Percentiles rank a stretch among this genome's conserved stretches.
phyloP scores from a whole-genome alignment of 2,329 filamentous ascomycete species.

The Amauroascus verrucosus region DNA sequence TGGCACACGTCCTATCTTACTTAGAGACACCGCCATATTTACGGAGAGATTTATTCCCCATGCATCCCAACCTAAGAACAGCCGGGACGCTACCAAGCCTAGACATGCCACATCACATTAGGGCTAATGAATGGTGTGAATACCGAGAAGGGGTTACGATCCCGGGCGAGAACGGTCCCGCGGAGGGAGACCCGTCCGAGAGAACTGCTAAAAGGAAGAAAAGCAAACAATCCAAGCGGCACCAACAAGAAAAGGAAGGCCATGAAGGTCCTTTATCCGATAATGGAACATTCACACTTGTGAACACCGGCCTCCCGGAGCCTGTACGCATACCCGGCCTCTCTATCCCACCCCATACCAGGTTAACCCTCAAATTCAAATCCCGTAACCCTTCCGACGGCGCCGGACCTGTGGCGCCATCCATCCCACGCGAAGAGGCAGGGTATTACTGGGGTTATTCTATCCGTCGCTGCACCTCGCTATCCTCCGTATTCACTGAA shows the following conservation, averaged over 20 bases:
- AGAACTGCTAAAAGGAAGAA: slow-evolving; percentile 14
- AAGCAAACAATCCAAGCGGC: slow-evolving; percentile 33
- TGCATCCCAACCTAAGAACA: slow-evolving; percentile 65
- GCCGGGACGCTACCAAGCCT: slow-evolving; percentile 65
- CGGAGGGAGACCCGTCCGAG: slow-evolving; percentile 21
- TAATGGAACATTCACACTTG: slow-evolving; percentile 26
- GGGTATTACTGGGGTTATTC: slow-evolving; percentile 84
- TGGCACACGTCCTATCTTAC: slow-evolving; percentile 68
- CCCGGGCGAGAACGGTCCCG: slow-evolving; percentile 42
- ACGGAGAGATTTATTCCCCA: slow-evolving; percentile 61
- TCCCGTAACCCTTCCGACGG: slow-evolving; percentile 29
- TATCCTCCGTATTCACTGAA: slow-evolving; percentile 69
- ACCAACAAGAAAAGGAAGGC: background rate
- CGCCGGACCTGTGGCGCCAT: slow-evolving; percentile 56
- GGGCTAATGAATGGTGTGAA: slow-evolving; percentile 63
- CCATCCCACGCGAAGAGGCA: slow-evolving; percentile 58
- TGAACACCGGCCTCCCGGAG: slow-evolving; percentile 43
- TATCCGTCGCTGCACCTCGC: slow-evolving; percentile 54
- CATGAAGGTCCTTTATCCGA: slow-evolving; percentile 4
- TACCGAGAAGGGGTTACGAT: slow-evolving; percentile 70
- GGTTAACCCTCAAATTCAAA: slow-evolving; percentile 61
- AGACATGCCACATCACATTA: slow-evolving; percentile 76
- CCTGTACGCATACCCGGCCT: slow-evolving; percentile 46
- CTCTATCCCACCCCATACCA: slow-evolving; percentile 56
- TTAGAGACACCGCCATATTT: slow-evolving; percentile 78